Conservation (phyloP, 176 grass and related monocot species). For the Chrysopogon serrulatus region DNA sequence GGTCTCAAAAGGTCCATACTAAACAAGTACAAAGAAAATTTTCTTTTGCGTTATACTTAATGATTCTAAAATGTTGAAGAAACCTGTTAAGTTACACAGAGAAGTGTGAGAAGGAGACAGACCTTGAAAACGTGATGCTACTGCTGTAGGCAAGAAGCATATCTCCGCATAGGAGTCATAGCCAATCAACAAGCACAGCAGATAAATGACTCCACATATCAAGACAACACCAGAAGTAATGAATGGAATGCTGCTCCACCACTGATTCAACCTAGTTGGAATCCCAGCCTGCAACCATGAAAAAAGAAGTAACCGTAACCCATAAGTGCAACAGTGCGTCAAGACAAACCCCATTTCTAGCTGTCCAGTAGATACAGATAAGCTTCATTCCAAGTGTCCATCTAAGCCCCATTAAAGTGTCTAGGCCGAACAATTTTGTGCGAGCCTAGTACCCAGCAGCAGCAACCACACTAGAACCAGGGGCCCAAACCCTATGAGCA, state of each 20-base stretch:
- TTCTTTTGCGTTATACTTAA: background rate
- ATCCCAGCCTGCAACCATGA: slow-evolving; percentile 63
- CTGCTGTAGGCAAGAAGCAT: slow-evolving; percentile 87
- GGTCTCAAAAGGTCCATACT: background rate
- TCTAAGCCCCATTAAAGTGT: no score
- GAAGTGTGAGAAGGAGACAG: background rate
- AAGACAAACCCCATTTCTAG: background rate
- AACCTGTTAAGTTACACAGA: background rate
- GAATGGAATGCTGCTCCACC: slow-evolving; percentile 85
- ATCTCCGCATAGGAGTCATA: slow-evolving; percentile 84
- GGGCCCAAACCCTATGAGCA: background rate
- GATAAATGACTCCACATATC: slow-evolving; percentile 68
- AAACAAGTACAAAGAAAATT: background rate
- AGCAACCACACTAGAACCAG: background rate
- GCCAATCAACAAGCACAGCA: slow-evolving; percentile 79
- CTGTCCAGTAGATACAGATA: no score
- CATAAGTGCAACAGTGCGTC: background rate
- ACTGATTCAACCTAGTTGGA: slow-evolving; percentile 77
- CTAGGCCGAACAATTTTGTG: background rate
- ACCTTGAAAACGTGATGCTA: slow-evolving; percentile 90
- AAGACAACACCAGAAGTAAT: slow-evolving; percentile 76
- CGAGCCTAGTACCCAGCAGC: background rate
- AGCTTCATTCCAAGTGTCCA: background rate
- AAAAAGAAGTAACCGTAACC: background rate
- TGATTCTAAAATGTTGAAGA: background rate